phyloP scores from a whole-genome alignment of 2,329 filamentous ascomycete genomes.

The Alternaria viburni region DNA sequence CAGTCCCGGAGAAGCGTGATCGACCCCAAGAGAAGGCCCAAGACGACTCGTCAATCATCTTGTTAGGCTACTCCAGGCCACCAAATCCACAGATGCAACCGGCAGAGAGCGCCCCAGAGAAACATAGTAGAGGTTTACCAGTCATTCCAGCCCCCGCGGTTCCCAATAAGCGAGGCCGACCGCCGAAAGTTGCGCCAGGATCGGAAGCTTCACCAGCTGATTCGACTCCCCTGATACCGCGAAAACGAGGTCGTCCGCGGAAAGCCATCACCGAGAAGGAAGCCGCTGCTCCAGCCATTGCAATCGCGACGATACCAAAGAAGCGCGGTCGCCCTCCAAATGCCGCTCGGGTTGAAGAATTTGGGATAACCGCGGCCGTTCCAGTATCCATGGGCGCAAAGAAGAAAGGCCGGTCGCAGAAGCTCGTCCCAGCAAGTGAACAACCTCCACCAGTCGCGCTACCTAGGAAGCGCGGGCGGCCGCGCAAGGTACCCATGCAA shows the following conservation, averaged over 20 bases:
- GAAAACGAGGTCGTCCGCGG: background rate
- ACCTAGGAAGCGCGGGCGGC: background rate
- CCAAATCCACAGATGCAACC: background rate
- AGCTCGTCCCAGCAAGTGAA: background rate
- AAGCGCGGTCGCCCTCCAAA: background rate
- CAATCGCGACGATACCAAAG: background rate
- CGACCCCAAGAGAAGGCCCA: background rate
- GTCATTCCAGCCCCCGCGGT: background rate
- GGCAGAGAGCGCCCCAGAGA: background rate
- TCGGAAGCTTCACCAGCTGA: background rate
- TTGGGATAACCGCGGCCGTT: background rate
- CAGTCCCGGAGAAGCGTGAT: background rate
- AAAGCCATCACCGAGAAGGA: background rate
- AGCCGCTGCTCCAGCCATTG: background rate
- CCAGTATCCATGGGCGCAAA: background rate
- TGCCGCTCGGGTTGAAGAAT: background rate
- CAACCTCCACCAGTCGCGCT: background rate
- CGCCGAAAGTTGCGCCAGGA: background rate
- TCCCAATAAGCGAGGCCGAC: background rate
- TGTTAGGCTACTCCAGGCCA: background rate
- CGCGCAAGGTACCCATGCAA: background rate
- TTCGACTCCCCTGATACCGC: background rate
- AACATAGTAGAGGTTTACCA: background rate
- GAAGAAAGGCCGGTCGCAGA: background rate
- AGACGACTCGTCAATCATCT: background rate